Evolutionary conservation across 2,329 filamentous ascomycete genomes (phyloP), one percentile per base, ranked within the genome.

Genomic region (Fusarium secorum): DNA sequence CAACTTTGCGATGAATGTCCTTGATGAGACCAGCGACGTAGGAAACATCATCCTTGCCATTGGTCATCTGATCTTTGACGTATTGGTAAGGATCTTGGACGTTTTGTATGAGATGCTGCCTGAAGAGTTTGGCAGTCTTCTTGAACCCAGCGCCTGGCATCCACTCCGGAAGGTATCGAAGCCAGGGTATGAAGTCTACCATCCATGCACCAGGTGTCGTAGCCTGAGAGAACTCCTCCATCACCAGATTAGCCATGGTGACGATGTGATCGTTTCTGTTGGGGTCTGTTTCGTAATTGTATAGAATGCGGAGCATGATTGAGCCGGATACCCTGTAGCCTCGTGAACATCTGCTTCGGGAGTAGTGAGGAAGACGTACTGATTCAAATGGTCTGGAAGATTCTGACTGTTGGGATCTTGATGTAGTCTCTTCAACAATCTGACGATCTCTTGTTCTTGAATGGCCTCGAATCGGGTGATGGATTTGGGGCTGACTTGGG

Each of bases 171-270:
- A 68, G 4, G 0, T 59, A 14, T 5, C 35, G 33, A 0, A 68
- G 58, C 66, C 45, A 59, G 2, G 64, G 52, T 3, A 64, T 24
- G 14, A 68, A n/a, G 24, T 64, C 66, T 0, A 59, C 64, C 22
- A 38, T 22, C 64, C 66, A 68, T 1, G 59, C 58, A 11, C 66
- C 66, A 14, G 64, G 64, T 4, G 45, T 20, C 0, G 66, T 68
- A 7, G 66, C 64, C 2, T 59, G 20, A 5, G 66, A 68, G 13
- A 68, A 68, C 7, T 68, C 64, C 4, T 64, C 36, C 66, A 68
- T 68, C 4, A 68, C 64, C 1, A 38, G 30, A 22, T 68, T 68
- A 0, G 64, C 24, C 49, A 48, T 68, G 2, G 20, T n/a, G 20
- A 68, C 52, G 3, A 68, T 64, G 3, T 26, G 33, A 6, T 68